Evolutionary conservation across 352 stramenopile species (phyloP).

Genomic region (Globisporangium mamillatum): DNA sequence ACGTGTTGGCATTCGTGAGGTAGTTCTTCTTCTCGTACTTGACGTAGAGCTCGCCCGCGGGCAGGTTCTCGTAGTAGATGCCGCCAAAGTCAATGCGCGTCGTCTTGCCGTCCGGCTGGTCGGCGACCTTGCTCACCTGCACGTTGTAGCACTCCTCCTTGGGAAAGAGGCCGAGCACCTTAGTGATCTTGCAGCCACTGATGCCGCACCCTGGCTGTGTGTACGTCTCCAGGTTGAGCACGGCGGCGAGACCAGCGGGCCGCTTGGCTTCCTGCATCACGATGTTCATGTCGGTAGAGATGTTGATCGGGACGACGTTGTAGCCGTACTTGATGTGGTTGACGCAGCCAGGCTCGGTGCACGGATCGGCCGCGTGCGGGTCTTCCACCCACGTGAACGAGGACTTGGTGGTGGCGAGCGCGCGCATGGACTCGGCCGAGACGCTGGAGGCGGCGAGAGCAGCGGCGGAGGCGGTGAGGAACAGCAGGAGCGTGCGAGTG

Average conservation of each 20-base stretch:
- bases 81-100: conserved; percentile 47
- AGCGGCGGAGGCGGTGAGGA: background rate
- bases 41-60: conserved; percentile 48
- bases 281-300: conserved; percentile 28
- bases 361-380: conserved; percentile 38
- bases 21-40: conserved; percentile 56
- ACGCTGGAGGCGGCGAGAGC: background rate
- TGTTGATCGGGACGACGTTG: conserved; percentile 39
- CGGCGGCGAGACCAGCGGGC: conserved; percentile 29
- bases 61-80: conserved; percentile 58
- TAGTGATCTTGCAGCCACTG: conserved; percentile 34
- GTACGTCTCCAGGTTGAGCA: conserved; percentile 42
- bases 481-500: background rate
- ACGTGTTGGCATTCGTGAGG: conserved; percentile 39
- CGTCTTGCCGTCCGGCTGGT: conserved; percentile 37
- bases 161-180: conserved; percentile 31
- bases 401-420: conserved; percentile 5
- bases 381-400: conserved; percentile 45
- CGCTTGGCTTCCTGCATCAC: conserved; percentile 41
- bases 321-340: conserved; percentile 57
- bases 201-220: conserved; percentile 49
- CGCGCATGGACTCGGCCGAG: conserved; percentile 12
- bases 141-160: conserved; percentile 50
- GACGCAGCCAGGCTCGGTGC: conserved; percentile 30
- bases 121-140: conserved; percentile 25